Base-by-base conservation (phyloP, 257 asterid genomes). In the Schizonepeta tenuifolia region DNA sequence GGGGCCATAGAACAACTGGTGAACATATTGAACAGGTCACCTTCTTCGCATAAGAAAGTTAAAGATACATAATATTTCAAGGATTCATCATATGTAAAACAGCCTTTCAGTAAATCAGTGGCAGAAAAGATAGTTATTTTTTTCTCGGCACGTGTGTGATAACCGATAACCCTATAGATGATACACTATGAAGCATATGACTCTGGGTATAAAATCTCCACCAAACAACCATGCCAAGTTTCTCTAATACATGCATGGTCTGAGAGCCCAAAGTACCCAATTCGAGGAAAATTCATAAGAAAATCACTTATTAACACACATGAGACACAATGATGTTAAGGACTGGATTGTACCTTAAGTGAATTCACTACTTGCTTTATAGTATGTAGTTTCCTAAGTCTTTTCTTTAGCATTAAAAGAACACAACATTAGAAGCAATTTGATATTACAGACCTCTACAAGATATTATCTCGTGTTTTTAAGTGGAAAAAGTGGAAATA, bases 1-100 rank as follows among this genome's bases (percentile, higher is more conserved):
- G 99, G 56, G 98, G 99, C 98, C 99, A 95, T 62, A 92, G 78
- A 82, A 79, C 76, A 84, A 95, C 99, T 91, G 93, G 46, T 35
- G 77, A 67, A 70, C 73, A 69, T 36, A 54, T 43, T 15, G 54
- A 69, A 60, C 59, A 24, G 51, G 60, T 70, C 76, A 62, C 51
- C 63, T 65, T 55, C 40, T 64, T 62, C 56, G 73, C 56, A 61
- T 26, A 47, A 57, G 65, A 71, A 54, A 59, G 41, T 72, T 53
- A 58, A 76, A 69, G 28, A 70, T 57, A 35, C 18, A 56, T 40
- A 51, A 51, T 61, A 9, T 22, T 66, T 63, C n/a, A 26, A 72
- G 50, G 20, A 46, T 46, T 46, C 53, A 36, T 46, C 53, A 50
- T 17, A 50, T 7, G 17, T 50, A 17, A 1, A 18, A 50, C 4